These are phyloP conservation scores for Gossypium aridum DNA, from an alignment of 441 rosid species.

Conservation along the genomic window DNA sequence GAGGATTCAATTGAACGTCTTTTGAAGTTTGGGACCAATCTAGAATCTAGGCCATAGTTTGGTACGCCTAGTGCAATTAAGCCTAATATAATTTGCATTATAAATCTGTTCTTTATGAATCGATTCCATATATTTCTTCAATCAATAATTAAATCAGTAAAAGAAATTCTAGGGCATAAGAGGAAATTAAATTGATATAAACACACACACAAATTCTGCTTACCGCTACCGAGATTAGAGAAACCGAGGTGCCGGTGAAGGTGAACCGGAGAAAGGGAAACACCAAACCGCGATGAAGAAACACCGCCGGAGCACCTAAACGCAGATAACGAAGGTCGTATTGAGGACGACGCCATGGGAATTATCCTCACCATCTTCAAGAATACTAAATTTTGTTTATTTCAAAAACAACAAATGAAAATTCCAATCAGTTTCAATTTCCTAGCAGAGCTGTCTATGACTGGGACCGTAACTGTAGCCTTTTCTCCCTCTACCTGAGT, in stretches of 20 bases:
- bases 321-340: constrained; percentile 53
- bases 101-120: not conserved
- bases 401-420: not conserved
- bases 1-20: too few species aligned
- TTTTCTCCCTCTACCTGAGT: not conserved
- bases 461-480: not conserved
- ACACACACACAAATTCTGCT: not conserved
- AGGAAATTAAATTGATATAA: not conserved
- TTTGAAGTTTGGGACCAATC: too few species aligned
- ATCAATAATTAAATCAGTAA: not conserved
- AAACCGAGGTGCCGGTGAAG: constrained; percentile 33
- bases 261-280: constrained; percentile 18
- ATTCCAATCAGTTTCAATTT: not conserved
- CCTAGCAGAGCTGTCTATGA: not conserved
- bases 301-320: constrained; percentile 26
- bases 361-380: constrained; percentile 47
- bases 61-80: too few species aligned
- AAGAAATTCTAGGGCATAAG: not conserved
- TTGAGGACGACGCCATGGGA: constrained; percentile 72
- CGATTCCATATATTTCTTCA: not conserved
- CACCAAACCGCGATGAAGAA: constrained; percentile 28
- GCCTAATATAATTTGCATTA: not conserved
- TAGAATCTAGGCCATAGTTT: too few species aligned
- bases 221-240: constrained; percentile 38
- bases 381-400: not conserved